Percentiles rank a stretch among this genome's conserved stretches.
These are phyloP conservation scores for Penicillium angulare DNA, from an alignment of 495 filamentous ascomycete genomes.

Conservation along the genomic window DNA sequence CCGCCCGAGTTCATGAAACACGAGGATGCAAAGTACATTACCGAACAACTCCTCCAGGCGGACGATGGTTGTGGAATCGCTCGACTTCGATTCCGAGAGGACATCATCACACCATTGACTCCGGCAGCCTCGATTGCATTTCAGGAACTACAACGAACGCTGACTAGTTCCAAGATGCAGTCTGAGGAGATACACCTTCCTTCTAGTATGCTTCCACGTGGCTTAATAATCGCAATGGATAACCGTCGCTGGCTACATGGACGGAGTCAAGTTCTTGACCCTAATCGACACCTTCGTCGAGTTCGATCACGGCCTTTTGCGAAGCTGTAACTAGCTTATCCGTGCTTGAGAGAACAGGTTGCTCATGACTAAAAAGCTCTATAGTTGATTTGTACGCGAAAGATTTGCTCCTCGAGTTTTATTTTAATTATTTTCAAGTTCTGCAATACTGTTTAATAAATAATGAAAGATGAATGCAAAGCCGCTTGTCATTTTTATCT, in stretches of 20 bases:
- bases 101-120: slow-evolving; percentile 24
- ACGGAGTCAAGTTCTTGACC: slow-evolving; percentile 31
- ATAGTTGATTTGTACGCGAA: too few relatives aligned
- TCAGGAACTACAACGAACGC: slow-evolving; percentile 16
- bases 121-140: slow-evolving; percentile 18
- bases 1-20: slow-evolving; percentile 34
- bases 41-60: slow-evolving; percentile 6
- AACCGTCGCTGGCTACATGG: slow-evolving; percentile 38
- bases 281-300: slow-evolving; percentile 29
- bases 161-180: slow-evolving; percentile 1
- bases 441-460: too few relatives aligned
- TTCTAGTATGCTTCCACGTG: slow-evolving; percentile 15
- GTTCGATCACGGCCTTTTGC: slow-evolving; percentile 27
- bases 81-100: slow-evolving; percentile 28
- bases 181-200: slow-evolving; percentile 15
- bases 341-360: too few relatives aligned
- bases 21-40: background rate
- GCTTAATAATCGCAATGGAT: slow-evolving; percentile 32
- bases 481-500: too few relatives aligned
- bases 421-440: too few relatives aligned
- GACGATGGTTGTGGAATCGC: slow-evolving; percentile 3
- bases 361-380: too few relatives aligned
- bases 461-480: too few relatives aligned
- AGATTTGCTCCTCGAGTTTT: too few relatives aligned
- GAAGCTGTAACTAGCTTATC: background rate